Conservation (phyloP, 768 basidiomycete genomes). For the Kockovaella imperatae region DNA sequence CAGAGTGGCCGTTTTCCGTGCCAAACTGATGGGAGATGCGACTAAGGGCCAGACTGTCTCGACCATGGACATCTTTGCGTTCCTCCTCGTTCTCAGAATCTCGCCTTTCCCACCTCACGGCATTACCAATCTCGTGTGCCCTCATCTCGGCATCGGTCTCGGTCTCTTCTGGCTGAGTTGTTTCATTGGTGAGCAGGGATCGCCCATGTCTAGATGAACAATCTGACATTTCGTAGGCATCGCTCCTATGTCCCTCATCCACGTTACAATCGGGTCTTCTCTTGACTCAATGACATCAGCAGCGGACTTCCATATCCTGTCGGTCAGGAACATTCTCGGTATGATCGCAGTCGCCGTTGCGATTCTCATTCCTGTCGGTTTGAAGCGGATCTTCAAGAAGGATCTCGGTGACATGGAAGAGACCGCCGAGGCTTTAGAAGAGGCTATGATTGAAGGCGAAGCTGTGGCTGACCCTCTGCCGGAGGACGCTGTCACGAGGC, state of each 20-base stretch:
- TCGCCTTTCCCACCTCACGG: constrained; percentile 85
- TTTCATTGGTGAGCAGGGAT: constrained; percentile 53
- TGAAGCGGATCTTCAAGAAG: constrained; percentile 71
- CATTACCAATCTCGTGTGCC: constrained; percentile 87
- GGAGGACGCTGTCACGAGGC: not conserved
- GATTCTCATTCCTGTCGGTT: constrained; percentile 84
- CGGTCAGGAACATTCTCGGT: constrained; percentile 80
- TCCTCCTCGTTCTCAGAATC: constrained; percentile 85
- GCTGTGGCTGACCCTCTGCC: not conserved
- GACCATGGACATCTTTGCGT: constrained; percentile 60
- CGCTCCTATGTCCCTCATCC: constrained; percentile 83
- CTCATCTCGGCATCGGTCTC: constrained; percentile 80
- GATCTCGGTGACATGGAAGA: constrained; percentile 49
- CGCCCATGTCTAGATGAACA: not conserved
- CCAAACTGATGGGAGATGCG: constrained; percentile 67
- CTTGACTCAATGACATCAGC: constrained; percentile 92
- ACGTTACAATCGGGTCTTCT: constrained; percentile 84
- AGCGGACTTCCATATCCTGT: constrained; percentile 87
- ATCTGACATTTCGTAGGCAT: constrained; percentile 47
- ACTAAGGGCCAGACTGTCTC: constrained; percentile 52
- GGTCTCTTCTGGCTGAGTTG: constrained; percentile 83
- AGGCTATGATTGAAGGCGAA: not conserved
- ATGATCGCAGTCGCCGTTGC: constrained; percentile 78
- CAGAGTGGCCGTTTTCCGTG: constrained; percentile 70
- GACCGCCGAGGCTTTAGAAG: constrained; percentile 18